A percentile compares a stretch with the other conserved stretches of the same genome.
Evolutionary conservation across 2,329 filamentous ascomycete species (phyloP).

Genomic region (Tolypocladium ophioglossoides): DNA sequence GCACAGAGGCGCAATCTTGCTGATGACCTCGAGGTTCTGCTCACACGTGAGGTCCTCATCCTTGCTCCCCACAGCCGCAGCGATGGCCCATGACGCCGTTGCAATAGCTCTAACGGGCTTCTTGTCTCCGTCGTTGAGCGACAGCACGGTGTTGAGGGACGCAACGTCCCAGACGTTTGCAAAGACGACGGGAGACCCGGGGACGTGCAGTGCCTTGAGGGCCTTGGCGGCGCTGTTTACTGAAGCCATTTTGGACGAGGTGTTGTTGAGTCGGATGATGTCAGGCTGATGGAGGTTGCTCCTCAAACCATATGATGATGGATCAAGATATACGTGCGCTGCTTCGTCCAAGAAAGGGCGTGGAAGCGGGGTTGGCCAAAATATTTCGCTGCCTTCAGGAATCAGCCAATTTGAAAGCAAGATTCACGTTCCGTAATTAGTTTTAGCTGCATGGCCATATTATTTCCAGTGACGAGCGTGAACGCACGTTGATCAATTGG

Average conservation of each 20-base stretch:
- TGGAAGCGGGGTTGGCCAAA: not conserved
- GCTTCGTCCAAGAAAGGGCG: not conserved
- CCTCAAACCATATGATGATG: no score
- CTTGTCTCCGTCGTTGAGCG: slow-evolving; percentile 23
- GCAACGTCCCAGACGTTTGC: slow-evolving; percentile 45
- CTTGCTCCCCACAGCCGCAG: slow-evolving; percentile 29
- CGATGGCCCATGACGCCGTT: slow-evolving; percentile 41
- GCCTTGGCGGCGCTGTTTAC: slow-evolving; percentile 21
- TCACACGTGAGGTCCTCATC: slow-evolving; percentile 39
- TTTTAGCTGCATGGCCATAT: not conserved
- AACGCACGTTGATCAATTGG: not conserved
- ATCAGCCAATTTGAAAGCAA: not conserved
- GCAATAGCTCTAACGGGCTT: slow-evolving; percentile 33
- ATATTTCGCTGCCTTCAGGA: no score
- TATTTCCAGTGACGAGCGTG: not conserved
- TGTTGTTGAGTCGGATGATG: no score
- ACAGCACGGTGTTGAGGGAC: slow-evolving; percentile 33
- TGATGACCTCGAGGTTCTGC: slow-evolving; percentile 37
- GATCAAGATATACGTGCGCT: not conserved
- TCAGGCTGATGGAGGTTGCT: not conserved
- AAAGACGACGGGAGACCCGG: slow-evolving; percentile 39
- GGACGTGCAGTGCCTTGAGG: slow-evolving; percentile 35
- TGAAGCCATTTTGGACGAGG: not conserved
- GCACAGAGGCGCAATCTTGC: slow-evolving; percentile 31
- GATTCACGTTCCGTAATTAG: not conserved